Percentiles rank a stretch among this genome's conserved stretches.
Conservation (phyloP, 805 yeast species). For the Metschnikowia reukaufii region DNA sequence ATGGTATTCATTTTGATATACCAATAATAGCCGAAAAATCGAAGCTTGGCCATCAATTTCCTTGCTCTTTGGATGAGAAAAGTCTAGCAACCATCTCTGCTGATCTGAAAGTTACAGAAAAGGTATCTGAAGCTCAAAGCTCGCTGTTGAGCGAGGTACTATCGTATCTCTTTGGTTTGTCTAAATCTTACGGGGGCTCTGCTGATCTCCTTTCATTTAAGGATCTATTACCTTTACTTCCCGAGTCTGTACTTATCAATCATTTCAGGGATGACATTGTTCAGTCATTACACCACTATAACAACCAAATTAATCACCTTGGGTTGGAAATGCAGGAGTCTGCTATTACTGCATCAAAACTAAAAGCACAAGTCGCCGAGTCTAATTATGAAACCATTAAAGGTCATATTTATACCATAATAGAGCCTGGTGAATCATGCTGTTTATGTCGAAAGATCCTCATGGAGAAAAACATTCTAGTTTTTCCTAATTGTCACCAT, state of each 20-base stretch:
- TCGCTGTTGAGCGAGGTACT: slow-evolving; percentile 27
- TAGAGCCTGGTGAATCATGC: slow-evolving; percentile 87
- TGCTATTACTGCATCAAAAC: slow-evolving; percentile 53
- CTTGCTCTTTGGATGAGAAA: neutral
- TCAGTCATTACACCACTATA: slow-evolving; percentile 71
- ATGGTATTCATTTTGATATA: slow-evolving; percentile 1
- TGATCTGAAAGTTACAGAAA: neutral
- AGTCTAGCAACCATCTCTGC: neutral
- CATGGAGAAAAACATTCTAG: slow-evolving; percentile 68
- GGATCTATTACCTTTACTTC: slow-evolving; percentile 81
- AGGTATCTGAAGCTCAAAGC: slow-evolving; percentile 4
- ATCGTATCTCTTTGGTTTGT: slow-evolving; percentile 32
- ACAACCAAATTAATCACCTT: slow-evolving; percentile 60
- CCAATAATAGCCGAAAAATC: neutral
- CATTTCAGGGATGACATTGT: slow-evolving; percentile 83
- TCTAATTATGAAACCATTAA: slow-evolving; percentile 31
- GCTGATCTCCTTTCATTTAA: slow-evolving; percentile 57
- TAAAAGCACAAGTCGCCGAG: slow-evolving; percentile 57
- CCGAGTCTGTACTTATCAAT: slow-evolving; percentile 79
- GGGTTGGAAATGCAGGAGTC: slow-evolving; percentile 78
- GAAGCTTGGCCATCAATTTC: neutral
- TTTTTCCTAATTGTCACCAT: slow-evolving; percentile 85
- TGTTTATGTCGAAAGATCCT: slow-evolving; percentile 66
- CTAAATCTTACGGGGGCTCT: slow-evolving; percentile 25
- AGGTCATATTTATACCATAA: slow-evolving; percentile 55